Evolutionary conservation across 1,139 yeast genomes (phyloP).

Genomic region (Yamadazyma friedrichii): DNA sequence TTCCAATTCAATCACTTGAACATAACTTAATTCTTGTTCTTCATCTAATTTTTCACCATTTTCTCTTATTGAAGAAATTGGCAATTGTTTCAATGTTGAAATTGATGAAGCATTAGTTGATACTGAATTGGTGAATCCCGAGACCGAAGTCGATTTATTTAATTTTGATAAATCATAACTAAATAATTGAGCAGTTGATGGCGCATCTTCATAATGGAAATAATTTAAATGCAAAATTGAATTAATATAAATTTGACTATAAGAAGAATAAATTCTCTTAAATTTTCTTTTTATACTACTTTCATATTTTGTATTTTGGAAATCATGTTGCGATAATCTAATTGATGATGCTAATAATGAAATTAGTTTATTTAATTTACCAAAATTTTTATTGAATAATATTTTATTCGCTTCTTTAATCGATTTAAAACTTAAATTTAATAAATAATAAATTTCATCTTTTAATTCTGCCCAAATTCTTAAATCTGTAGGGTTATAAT

Average conservation of each 20-base stretch:
- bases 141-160: slow-evolving; percentile 27
- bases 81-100: slow-evolving; percentile 24
- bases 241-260: slow-evolving; percentile 60
- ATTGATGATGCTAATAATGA: slow-evolving; percentile 50
- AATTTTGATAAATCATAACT: slow-evolving; percentile 31
- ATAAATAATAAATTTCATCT: slow-evolving; percentile 43
- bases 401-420: slow-evolving; percentile 49
- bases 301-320: slow-evolving; percentile 44
- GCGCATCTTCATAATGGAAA: slow-evolving; percentile 28
- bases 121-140: slow-evolving; percentile 15
- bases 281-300: slow-evolving; percentile 46
- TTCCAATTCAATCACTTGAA: slow-evolving; percentile 39
- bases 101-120: slow-evolving; percentile 22
- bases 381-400: slow-evolving; percentile 52
- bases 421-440: slow-evolving; percentile 48
- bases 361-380: slow-evolving; percentile 47
- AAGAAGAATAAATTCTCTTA: slow-evolving; percentile 49
- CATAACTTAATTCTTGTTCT: slow-evolving; percentile 21
- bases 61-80: slow-evolving; percentile 12
- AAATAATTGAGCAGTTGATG: slow-evolving; percentile 30
- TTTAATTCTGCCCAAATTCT: slow-evolving; percentile 56
- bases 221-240: slow-evolving; percentile 53
- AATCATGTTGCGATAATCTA: slow-evolving; percentile 51
- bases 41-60: slow-evolving; percentile 7
- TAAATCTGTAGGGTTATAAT: slow-evolving; percentile 56